Evolutionary conservation across 257 asterid species (phyloP).

Genomic region (Fraxinus pennsylvanica): DNA sequence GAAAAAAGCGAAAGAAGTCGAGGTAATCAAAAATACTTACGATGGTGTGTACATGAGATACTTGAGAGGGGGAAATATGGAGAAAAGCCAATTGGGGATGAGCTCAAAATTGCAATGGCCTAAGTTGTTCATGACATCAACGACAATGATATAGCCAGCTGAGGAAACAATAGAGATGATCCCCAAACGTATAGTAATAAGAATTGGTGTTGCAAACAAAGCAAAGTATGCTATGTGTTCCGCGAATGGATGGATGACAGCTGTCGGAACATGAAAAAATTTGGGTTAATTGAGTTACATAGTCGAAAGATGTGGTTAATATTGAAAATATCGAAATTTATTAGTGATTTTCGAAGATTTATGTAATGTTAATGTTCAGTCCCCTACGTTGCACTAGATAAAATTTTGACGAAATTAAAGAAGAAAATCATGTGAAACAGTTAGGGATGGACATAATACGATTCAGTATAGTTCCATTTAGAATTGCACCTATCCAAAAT

Average conservation of each 20-base stretch:
- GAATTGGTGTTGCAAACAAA: constrained; percentile 16
- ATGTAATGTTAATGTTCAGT: no score
- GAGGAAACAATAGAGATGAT: neutral
- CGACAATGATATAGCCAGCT: constrained; percentile 7
- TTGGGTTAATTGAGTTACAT: neutral
- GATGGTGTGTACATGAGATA: constrained; percentile 31
- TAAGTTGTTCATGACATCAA: constrained; percentile 33
- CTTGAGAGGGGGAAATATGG: constrained; percentile 23
- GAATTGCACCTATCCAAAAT: no score
- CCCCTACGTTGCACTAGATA: no score
- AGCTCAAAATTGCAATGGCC: constrained; percentile 42
- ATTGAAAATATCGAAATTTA: neutral
- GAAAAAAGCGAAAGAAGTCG: neutral
- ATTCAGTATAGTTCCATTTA: no score
- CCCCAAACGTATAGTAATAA: constrained; percentile 4
- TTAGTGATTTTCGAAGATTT: neutral
- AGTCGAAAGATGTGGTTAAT: no score
- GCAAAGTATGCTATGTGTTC: constrained; percentile 14
- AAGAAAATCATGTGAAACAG: no score
- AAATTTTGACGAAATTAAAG: no score
- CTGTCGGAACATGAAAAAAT: constrained; percentile 1
- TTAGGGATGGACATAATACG: no score
- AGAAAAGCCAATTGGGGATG: constrained; percentile 30
- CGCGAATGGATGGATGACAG: constrained; percentile 30
- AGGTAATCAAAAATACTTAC: constrained; percentile 22